These are phyloP conservation scores for Pleurotus tuber-regium DNA, from an alignment of 768 basidiomycete species.

Conservation along the genomic window DNA sequence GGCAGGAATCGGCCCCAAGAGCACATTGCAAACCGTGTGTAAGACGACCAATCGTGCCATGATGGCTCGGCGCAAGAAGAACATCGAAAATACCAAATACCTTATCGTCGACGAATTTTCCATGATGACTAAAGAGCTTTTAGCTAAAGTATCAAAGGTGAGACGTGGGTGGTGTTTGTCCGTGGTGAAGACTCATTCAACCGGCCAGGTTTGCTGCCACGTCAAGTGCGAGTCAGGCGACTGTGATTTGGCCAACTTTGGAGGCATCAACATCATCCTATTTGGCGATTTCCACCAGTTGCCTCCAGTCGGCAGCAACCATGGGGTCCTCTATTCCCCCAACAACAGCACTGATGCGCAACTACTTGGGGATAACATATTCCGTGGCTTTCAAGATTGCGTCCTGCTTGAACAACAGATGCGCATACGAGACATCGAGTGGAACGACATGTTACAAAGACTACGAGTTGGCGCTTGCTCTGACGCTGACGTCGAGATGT, in stretches of 20 bases:
- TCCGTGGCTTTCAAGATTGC: constrained; percentile 26
- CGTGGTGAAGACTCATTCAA: not conserved
- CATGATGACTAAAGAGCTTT: not conserved
- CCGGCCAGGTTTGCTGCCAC: not conserved
- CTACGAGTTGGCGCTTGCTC: constrained; percentile 21
- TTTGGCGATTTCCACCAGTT: too few species aligned
- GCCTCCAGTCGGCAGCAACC: too few species aligned
- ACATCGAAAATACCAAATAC: not conserved
- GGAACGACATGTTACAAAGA: constrained; percentile 26
- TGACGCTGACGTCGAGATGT: constrained; percentile 7
- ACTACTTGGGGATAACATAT: constrained; percentile 20
- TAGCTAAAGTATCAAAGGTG: not conserved
- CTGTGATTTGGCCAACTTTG: not conserved
- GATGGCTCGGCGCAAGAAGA: not conserved
- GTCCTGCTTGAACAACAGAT: constrained; percentile 32
- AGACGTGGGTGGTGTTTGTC: not conserved
- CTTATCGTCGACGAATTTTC: not conserved
- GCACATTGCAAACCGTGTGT: not conserved
- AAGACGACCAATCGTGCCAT: not conserved
- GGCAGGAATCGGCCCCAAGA: too few species aligned
- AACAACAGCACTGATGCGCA: constrained; percentile 12
- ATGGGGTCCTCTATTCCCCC: constrained; percentile 29
- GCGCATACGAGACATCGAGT: constrained; percentile 25
- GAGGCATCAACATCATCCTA: too few species aligned
- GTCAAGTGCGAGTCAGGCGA: not conserved